phyloP scores from a whole-genome alignment of 805 yeast species.

The Grigorovia jiainica region DNA sequence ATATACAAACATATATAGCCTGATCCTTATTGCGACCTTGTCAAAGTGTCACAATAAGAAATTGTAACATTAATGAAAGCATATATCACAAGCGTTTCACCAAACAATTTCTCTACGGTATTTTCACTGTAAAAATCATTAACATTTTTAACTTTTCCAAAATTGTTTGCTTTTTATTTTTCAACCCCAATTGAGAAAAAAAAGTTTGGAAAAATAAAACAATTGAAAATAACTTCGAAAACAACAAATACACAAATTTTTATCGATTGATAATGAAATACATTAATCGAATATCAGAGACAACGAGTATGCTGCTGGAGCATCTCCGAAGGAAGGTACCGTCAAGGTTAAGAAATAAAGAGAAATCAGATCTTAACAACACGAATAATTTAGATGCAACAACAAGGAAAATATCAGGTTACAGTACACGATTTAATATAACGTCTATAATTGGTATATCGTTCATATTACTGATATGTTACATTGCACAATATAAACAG shows the following conservation, averaged over 20 bases:
- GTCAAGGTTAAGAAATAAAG: neutral
- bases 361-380: neutral
- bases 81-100: too few relatives aligned
- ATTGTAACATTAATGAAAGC: too few relatives aligned
- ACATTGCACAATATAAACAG: conserved; percentile 7
- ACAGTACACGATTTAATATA: conserved; percentile 2
- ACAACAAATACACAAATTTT: neutral
- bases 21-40: too few relatives aligned
- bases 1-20: neutral
- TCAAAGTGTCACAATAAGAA: too few relatives aligned
- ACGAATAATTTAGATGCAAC: too few relatives aligned
- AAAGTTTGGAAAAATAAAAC: too few relatives aligned
- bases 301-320: neutral
- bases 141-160: too few relatives aligned
- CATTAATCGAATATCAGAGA: neutral
- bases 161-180: too few relatives aligned
- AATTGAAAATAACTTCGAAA: neutral
- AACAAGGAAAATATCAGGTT: neutral
- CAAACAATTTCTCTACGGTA: too few relatives aligned
- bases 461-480: conserved; percentile 7
- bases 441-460: conserved; percentile 13
- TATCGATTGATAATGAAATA: neutral
- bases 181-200: too few relatives aligned
- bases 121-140: too few relatives aligned
- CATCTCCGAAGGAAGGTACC: neutral